Evolutionary conservation across 2,329 filamentous ascomycete genomes (phyloP).

Genomic region (Botryotinia calthae): DNA sequence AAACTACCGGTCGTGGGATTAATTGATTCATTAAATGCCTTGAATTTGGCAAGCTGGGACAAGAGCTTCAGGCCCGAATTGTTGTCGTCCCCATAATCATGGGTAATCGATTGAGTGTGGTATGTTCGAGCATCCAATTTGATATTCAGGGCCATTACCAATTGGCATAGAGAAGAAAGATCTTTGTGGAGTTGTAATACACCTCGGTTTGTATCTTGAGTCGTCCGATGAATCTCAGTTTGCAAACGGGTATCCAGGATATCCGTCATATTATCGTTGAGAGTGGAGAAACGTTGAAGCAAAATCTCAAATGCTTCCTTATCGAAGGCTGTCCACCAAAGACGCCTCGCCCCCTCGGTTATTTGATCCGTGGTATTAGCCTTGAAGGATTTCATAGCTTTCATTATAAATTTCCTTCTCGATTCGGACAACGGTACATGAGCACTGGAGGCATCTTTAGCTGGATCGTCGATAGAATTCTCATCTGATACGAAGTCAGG

Average conservation of each 20-base stretch:
- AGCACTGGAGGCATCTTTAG: conserved; percentile 46
- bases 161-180: conserved; percentile 46
- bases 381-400: conserved; percentile 44
- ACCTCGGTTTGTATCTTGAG: conserved; percentile 49
- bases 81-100: conserved; percentile 38
- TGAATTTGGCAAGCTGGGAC: conserved; percentile 49
- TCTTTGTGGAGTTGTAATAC: conserved; percentile 49
- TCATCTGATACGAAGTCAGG: conserved; percentile 37
- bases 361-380: conserved; percentile 39
- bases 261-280: conserved; percentile 50
- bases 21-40: conserved; percentile 50
- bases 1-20: conserved; percentile 38
- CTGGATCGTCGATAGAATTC: conserved; percentile 37
- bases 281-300: conserved; percentile 44
- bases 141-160: conserved; percentile 47
- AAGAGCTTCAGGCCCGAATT: conserved; percentile 44
- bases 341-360: conserved; percentile 34
- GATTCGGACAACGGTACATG: conserved; percentile 46
- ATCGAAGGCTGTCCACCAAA: conserved; percentile 48
- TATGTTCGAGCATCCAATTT: conserved; percentile 41
- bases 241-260: conserved; percentile 48
- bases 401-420: conserved; percentile 46
- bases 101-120: conserved; percentile 17
- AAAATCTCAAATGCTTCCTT: conserved; percentile 47
- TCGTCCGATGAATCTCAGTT: conserved; percentile 48